Conservation (phyloP, 164 flowering plant species). For the Annona cherimola region DNA sequence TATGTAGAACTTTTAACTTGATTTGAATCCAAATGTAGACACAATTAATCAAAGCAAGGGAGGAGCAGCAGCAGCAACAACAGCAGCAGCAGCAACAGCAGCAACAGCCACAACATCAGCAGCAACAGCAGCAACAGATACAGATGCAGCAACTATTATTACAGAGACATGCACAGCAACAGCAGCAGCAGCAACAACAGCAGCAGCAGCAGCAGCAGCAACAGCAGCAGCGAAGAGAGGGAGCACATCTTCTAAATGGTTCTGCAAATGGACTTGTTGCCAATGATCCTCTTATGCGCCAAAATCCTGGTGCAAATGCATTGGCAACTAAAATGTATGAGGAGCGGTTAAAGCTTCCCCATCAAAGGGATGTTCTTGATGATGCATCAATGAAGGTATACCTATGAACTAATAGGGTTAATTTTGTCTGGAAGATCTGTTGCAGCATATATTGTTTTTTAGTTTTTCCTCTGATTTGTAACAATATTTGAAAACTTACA, state of each 20-base stretch:
- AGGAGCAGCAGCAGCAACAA: conserved; percentile 48
- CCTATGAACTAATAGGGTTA: background rate
- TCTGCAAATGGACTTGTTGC: conserved; percentile 65
- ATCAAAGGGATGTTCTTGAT: conserved; percentile 80
- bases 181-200: conserved; percentile 51
- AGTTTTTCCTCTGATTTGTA: background rate
- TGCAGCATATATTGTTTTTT: background rate
- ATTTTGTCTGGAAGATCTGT: background rate
- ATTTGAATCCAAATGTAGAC: conserved; percentile 31
- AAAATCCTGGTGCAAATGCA: conserved; percentile 76
- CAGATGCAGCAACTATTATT: conserved; percentile 69
- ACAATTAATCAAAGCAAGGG: conserved; percentile 49
- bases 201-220: conserved; percentile 52
- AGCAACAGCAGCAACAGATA: conserved; percentile 64
- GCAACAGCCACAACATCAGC: conserved; percentile 44
- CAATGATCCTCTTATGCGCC: conserved; percentile 64
- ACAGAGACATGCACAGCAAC: conserved; percentile 70
- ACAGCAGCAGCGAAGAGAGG: conserved; percentile 75
- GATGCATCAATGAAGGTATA: conserved; percentile 87
- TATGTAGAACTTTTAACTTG: background rate
- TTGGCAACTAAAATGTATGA: conserved; percentile 95
- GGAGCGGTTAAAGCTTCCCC: conserved; percentile 70
- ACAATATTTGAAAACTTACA: background rate
- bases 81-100: conserved; percentile 61
- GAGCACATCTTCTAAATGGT: conserved; percentile 74